A percentile compares a stretch with the other conserved stretches of the same genome.
phyloP scores from a whole-genome alignment of 345 rosid species.

The Heritiera fomes region DNA sequence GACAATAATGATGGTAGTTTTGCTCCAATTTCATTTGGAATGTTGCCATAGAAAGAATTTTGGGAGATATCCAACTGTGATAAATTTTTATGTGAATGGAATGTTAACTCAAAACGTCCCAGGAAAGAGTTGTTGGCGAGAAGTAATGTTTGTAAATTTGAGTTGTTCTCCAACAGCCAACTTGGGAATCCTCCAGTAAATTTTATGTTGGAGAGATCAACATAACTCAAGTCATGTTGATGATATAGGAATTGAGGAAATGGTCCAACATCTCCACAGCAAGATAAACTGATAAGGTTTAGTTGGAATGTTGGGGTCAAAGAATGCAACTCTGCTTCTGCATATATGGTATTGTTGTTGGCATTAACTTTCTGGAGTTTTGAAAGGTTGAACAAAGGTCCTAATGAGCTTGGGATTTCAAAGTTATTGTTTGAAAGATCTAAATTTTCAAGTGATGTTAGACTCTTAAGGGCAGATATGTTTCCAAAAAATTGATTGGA shows the following conservation, averaged over 20 bases:
- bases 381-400: background rate
- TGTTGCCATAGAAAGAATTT: background rate
- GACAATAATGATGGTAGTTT: background rate
- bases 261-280: background rate
- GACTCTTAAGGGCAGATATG: background rate
- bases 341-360: background rate
- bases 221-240: background rate
- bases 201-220: background rate
- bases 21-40: conserved; percentile 19
- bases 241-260: background rate
- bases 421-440: background rate
- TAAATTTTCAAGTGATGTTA: background rate
- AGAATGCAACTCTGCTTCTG: background rate
- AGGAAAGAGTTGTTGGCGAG: background rate
- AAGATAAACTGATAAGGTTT: background rate
- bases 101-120: conserved; percentile 4
- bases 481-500: background rate
- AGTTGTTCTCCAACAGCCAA: conserved; percentile 38
- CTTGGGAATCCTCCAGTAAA: conserved; percentile 18
- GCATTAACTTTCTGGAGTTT: background rate
- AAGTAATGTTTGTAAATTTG: background rate
- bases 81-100: background rate
- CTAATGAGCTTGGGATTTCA: background rate
- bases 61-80: background rate
- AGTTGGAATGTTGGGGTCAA: conserved; percentile 10